A percentile compares a stretch with the other conserved stretches of the same genome.
phyloP scores from a whole-genome alignment of 306 rosid genomes.

The Vicia sativa region DNA sequence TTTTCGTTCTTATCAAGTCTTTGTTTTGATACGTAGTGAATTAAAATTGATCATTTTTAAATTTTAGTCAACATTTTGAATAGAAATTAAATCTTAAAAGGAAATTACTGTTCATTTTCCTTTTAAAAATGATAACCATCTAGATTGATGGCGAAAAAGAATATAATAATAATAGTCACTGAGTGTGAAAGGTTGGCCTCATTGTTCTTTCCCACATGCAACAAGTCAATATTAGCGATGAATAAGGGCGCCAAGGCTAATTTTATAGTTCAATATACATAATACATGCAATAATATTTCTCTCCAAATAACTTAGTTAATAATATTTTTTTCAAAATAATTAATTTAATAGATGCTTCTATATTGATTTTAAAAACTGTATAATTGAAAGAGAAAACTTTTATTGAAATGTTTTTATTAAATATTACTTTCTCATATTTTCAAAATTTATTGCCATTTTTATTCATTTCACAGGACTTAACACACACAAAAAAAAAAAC shows the following conservation, averaged over 20 bases:
- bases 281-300: too few relatives aligned
- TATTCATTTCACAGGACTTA: too few relatives aligned
- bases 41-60: background rate
- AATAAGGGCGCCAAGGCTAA: background rate
- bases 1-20: background rate
- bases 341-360: too few relatives aligned
- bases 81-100: background rate
- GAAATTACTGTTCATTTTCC: background rate
- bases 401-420: too few relatives aligned
- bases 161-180: background rate
- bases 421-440: too few relatives aligned
- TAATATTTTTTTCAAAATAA: too few relatives aligned
- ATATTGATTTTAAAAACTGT: too few relatives aligned
- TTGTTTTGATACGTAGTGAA: background rate
- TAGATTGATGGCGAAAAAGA: background rate
- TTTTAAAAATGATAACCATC: background rate
- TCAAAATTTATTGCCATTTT: too few relatives aligned
- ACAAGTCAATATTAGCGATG: conserved; percentile 21
- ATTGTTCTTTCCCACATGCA: background rate
- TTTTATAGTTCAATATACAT: background rate
- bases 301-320: too few relatives aligned
- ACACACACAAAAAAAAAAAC: too few relatives aligned
- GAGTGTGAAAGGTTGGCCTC: conserved; percentile 30
- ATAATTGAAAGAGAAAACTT: too few relatives aligned
- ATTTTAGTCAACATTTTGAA: background rate